These are phyloP conservation scores for Pythium sp. DNA, from an alignment of 352 stramenopile genomes.

Conservation along the genomic window DNA sequence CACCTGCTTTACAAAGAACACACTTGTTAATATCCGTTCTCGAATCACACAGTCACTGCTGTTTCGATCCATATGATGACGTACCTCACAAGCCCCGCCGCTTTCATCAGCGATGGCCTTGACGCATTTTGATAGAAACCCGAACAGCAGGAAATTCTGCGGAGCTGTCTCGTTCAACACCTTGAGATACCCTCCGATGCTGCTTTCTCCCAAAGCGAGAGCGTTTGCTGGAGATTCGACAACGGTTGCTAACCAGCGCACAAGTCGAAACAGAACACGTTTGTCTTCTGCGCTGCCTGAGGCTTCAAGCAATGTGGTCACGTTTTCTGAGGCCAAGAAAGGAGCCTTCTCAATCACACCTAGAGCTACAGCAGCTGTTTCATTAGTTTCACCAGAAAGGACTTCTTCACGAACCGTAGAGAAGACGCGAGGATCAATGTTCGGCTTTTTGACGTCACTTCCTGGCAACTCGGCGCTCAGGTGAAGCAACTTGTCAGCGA, in stretches of 20 bases:
- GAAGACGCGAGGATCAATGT: constrained; percentile 27
- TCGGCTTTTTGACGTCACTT: not conserved
- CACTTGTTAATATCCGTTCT: not conserved
- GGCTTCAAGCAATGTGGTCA: constrained; percentile 37
- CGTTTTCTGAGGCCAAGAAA: constrained; percentile 30
- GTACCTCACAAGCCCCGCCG: constrained; percentile 42
- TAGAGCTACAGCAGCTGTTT: not conserved
- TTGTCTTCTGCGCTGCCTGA: constrained; percentile 15
- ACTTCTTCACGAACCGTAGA: not conserved
- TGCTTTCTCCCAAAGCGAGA: constrained; percentile 33
- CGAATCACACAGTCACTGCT: not conserved
- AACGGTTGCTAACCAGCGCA: constrained; percentile 50
- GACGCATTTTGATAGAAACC: constrained; percentile 47
- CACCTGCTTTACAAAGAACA: constrained; percentile 19
- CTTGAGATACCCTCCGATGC: constrained; percentile 29
- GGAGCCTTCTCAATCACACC: constrained; percentile 20
- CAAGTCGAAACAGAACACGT: constrained; percentile 34
- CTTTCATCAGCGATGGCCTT: constrained; percentile 33
- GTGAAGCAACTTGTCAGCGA: constrained; percentile 60
- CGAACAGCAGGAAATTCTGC: constrained; percentile 30
- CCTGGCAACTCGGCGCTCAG: constrained; percentile 22
- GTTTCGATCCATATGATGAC: constrained; percentile 12
- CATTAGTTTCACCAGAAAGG: not conserved
- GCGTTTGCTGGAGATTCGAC: constrained; percentile 43
- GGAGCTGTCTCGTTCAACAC: constrained; percentile 28